phyloP scores from a whole-genome alignment of 129 eudicot species.

The Logfia minima region DNA sequence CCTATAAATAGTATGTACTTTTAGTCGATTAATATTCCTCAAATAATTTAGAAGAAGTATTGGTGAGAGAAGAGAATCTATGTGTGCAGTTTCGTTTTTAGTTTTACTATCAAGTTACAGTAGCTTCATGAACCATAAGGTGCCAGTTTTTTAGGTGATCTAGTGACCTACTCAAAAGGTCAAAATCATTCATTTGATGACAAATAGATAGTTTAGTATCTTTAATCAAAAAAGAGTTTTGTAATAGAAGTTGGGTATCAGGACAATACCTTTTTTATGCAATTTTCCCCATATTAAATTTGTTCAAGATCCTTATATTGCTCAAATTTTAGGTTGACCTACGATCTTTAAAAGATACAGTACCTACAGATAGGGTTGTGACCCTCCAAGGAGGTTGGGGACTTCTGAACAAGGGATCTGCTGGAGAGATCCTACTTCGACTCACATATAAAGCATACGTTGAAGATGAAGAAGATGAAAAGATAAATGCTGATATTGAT shows the following conservation, averaged over 20 bases:
- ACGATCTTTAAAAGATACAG: constrained; percentile 79
- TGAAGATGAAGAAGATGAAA: constrained; percentile 92
- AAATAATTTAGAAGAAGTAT: no score
- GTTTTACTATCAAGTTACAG: not conserved
- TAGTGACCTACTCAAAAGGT: not conserved
- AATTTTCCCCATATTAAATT: not conserved
- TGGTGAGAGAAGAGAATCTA: no score
- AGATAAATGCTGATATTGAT: constrained; percentile 25
- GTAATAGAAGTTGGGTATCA: not conserved
- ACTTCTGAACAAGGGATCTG: constrained; percentile 47
- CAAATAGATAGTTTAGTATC: not conserved
- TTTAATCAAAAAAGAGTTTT: no score
- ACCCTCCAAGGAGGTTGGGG: constrained; percentile 78
- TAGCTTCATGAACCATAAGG: not conserved
- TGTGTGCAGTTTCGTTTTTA: not conserved
- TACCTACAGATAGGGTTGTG: constrained; percentile 74
- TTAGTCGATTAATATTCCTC: no score
- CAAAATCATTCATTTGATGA: not conserved
- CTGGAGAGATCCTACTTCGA: constrained; percentile 74
- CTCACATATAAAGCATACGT: constrained; percentile 90
- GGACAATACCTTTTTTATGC: not conserved
- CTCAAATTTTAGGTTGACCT: constrained; percentile 62
- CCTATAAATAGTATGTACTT: no score
- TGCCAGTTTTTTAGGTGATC: not conserved
- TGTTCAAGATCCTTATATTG: not conserved